Evolutionary conservation across 225 moss, liverwort and hornwort species (phyloP).

Genomic region (Thuidium tamariscinum): DNA sequence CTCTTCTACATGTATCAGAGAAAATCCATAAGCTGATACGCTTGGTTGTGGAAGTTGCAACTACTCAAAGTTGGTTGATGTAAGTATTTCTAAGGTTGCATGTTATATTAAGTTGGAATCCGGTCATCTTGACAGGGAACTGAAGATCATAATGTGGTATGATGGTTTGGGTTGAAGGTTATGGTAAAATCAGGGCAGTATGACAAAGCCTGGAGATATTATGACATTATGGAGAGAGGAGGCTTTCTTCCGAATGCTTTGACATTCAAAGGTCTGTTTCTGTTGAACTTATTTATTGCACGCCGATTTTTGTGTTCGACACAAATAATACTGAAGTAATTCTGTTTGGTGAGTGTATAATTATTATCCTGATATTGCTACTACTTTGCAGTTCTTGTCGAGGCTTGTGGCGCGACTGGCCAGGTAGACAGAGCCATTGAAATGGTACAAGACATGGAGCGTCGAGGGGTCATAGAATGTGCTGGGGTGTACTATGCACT

Average conservation of each 20-base stretch:
- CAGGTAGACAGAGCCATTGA: conserved; percentile 55
- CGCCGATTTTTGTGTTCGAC: background rate
- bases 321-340: background rate
- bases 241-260: conserved; percentile 71
- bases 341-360: background rate
- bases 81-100: background rate
- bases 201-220: conserved; percentile 61
- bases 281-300: background rate
- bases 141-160: conserved; percentile 3
- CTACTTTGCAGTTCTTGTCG: conserved; percentile 56
- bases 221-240: conserved; percentile 64
- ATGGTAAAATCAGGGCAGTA: conserved; percentile 69
- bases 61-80: background rate
- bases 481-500: conserved; percentile 74
- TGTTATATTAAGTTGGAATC: background rate
- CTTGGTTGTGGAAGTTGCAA: background rate
- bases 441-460: conserved; percentile 81
- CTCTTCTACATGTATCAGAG: background rate
- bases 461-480: conserved; percentile 68
- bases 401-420: conserved; percentile 57
- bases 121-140: background rate
- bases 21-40: background rate
- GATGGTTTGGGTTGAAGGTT: conserved; percentile 38
- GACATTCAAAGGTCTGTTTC: conserved; percentile 69
- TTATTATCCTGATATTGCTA: background rate